These are phyloP conservation scores for Kockiozyma suomiensis DNA, from an alignment of 805 yeast species.

Conservation along the genomic window DNA sequence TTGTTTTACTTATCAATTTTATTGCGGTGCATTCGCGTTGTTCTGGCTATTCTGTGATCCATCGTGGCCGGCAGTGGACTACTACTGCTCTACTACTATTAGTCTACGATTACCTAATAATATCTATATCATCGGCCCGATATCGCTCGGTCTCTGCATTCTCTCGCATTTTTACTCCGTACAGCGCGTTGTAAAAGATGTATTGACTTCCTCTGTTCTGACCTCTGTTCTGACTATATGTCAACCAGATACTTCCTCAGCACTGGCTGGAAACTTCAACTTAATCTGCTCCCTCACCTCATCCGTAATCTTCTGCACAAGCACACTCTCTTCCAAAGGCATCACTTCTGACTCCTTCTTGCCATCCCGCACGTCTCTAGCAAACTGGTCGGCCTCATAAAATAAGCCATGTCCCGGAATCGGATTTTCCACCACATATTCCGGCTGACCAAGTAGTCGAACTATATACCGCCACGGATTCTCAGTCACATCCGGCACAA, in stretches of 20 bases:
- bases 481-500: not conserved
- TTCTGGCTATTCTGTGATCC: too few relatives aligned
- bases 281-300: constrained; percentile 49
- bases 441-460: not conserved
- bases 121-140: too few relatives aligned
- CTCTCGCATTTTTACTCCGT: too few relatives aligned
- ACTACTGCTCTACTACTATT: too few relatives aligned
- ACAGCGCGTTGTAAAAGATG: too few relatives aligned
- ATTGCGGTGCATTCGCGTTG: too few relatives aligned
- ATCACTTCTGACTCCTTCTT: constrained; percentile 43
- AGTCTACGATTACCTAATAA: too few relatives aligned
- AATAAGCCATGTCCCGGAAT: constrained; percentile 49
- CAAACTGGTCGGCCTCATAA: constrained; percentile 59
- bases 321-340: constrained; percentile 52
- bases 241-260: not conserved
- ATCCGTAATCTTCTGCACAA: constrained; percentile 54
- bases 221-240: too few relatives aligned
- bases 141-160: too few relatives aligned
- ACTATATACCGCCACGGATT: not conserved
- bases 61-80: too few relatives aligned
- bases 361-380: constrained; percentile 48
- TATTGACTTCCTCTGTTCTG: too few relatives aligned
- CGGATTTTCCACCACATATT: not conserved
- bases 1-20: too few relatives aligned
- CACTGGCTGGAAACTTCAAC: constrained; percentile 46